A percentile compares a stretch with the other conserved stretches of the same genome.
Conservation (phyloP, 306 rosid species). For the Acacia acuminata region DNA sequence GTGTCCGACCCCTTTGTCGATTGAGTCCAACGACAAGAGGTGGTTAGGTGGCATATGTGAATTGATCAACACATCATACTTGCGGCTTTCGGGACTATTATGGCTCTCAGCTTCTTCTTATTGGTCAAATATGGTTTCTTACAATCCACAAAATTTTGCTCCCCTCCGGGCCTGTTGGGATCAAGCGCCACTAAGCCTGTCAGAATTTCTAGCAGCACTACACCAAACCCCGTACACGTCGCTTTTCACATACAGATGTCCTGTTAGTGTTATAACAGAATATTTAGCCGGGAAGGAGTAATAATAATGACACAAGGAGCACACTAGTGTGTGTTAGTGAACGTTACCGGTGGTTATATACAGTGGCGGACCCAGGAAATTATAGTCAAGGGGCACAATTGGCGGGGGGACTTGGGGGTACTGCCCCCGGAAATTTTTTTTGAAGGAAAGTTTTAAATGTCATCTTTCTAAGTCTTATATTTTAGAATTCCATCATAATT, state of each 20-base stretch:
- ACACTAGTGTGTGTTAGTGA: too few relatives aligned
- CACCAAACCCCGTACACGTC: constrained; percentile 90
- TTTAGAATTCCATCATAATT: too few relatives aligned
- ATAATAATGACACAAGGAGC: too few relatives aligned
- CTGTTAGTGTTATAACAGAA: constrained; percentile 32
- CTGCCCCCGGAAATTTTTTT: too few relatives aligned
- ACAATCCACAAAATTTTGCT: constrained; percentile 51
- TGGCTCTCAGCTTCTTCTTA: constrained; percentile 47
- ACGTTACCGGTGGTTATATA: constrained; percentile 60
- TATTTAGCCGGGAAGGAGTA: background rate
- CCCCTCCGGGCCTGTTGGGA: constrained; percentile 32
- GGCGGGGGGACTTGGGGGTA: too few relatives aligned
- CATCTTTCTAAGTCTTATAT: too few relatives aligned
- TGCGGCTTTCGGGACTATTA: constrained; percentile 50
- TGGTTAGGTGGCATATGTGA: too few relatives aligned
- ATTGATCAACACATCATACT: constrained; percentile 43
- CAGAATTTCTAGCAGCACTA: constrained; percentile 73
- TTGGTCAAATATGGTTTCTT: constrained; percentile 32
- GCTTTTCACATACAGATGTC: constrained; percentile 78
- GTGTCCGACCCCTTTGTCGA: too few relatives aligned
- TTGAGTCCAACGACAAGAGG: too few relatives aligned
- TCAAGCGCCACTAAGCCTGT: constrained; percentile 67
- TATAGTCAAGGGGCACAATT: too few relatives aligned
- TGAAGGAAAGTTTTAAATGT: too few relatives aligned
- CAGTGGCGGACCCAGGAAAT: too few relatives aligned